Evolutionary conservation across 192 early-diverging fungal species (phyloP).

Genomic region (Gaertneriomyces semiglobifer): DNA sequence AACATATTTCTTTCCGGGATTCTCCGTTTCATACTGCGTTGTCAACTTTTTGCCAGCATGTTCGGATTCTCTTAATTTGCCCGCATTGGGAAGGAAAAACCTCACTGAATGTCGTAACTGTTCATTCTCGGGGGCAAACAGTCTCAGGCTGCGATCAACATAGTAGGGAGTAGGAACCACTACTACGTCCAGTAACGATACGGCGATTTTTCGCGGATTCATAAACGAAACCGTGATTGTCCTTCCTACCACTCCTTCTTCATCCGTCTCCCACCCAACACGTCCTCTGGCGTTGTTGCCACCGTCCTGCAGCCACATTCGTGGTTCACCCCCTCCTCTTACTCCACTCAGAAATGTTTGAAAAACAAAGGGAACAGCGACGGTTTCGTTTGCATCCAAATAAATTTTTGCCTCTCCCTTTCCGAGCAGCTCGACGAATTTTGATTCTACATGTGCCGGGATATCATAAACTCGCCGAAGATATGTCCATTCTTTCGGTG

Average conservation of each 20-base stretch:
- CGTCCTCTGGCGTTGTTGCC: too few species aligned
- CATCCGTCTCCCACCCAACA: too few species aligned
- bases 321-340: too few species aligned
- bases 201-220: conserved; percentile 1
- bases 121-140: conserved; percentile 48
- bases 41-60: not conserved
- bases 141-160: conserved; percentile 30
- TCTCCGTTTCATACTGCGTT: not conserved
- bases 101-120: conserved; percentile 32
- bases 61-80: too few species aligned
- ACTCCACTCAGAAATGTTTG: conserved; percentile 36
- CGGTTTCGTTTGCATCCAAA: conserved; percentile 34
- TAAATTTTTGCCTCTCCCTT: not conserved
- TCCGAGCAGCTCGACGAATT: not conserved
- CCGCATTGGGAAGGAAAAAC: conserved; percentile 10
- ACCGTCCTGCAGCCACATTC: too few species aligned
- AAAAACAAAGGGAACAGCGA: conserved; percentile 46
- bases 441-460: not conserved
- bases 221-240: too few species aligned
- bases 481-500: conserved; percentile 10
- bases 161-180: conserved; percentile 32
- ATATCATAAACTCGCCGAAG: not conserved
- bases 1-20: conserved; percentile 36
- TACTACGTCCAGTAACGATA: conserved; percentile 30
- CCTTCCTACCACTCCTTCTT: too few species aligned